Conservation (phyloP, 306 rosid genomes). For the Cicer chorassanicum region DNA sequence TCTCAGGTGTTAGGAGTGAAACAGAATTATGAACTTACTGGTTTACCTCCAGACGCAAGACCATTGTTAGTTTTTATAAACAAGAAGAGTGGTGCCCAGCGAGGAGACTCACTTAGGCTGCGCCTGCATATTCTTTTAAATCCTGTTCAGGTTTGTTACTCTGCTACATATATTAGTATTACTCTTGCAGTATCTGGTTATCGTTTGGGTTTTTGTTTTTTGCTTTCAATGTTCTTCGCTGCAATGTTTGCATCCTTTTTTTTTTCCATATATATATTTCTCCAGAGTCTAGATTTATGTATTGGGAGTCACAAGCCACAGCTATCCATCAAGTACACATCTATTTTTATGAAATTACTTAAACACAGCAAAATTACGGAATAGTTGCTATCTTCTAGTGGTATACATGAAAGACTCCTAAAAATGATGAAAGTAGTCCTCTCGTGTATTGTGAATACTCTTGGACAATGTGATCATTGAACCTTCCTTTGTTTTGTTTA, state of each 20-base stretch:
- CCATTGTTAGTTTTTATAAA: slow-evolving; percentile 91
- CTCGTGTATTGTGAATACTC: slow-evolving; percentile 27
- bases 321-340: slow-evolving; percentile 11
- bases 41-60: slow-evolving; percentile 87
- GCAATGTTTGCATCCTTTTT: slow-evolving; percentile 24
- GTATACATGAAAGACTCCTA: slow-evolving; percentile 31
- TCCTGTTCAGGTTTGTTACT: slow-evolving; percentile 84
- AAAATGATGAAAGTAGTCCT: background rate
- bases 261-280: background rate
- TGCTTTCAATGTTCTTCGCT: slow-evolving; percentile 33
- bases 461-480: slow-evolving; percentile 29
- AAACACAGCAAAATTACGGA: slow-evolving; percentile 5
- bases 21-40: slow-evolving; percentile 78
- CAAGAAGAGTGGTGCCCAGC: slow-evolving; percentile 99
- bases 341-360: slow-evolving; percentile 20
- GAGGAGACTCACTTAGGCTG: slow-evolving; percentile 84
- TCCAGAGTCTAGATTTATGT: slow-evolving; percentile 10
- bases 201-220: slow-evolving; percentile 25
- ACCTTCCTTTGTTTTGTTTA: slow-evolving; percentile 49
- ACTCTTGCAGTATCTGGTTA: slow-evolving; percentile 34
- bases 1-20: slow-evolving; percentile 61
- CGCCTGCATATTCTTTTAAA: slow-evolving; percentile 87
- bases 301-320: slow-evolving; percentile 14
- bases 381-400: slow-evolving; percentile 34
- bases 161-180: slow-evolving; percentile 26